Evolutionary conservation across 225 moss, liverwort and hornwort species (phyloP), one percentile per base, ranked within the genome.

Genomic region (Sphagnum contortum): DNA sequence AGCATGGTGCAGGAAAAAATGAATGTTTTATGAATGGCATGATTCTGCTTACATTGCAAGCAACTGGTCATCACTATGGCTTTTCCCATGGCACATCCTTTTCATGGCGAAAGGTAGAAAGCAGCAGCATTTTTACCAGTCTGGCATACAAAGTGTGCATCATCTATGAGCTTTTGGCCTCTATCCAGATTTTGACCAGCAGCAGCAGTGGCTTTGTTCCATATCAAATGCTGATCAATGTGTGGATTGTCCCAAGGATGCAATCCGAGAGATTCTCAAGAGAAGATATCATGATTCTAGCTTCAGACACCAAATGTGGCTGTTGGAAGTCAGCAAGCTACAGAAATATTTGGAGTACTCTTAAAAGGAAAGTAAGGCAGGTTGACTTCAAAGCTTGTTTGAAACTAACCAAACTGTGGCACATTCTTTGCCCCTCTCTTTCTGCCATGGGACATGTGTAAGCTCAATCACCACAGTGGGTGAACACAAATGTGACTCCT

Each of bases 1-100:
- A 80, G 80, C 76, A 73, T 76, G 77, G 61, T 74, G 81, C 77
- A 73, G 77, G 71, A 58, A 66, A 69, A 71, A 71, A 74, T 74
- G 81, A 74, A 77, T 68, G 74, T 74, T 48, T 12, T 77, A 77
- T 70, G 68, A 59, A 72, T 65, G 57, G 71, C 76, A 69, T 54
- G 74, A 68, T 73, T 73, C 68, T 81, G 73, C 74, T 71, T 71
- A 68, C 71, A 66, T 68, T 62, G 66, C 65, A 12, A 57, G 63
- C 64, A 71, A 74, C 74, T 61, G 55, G 69, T 49, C n/a, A 76
- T 59, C 81, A 77, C 68, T 63, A 71, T 68, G 68, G 71, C 73
- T 68, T 60, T 67, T 70, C 64, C 76, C 73, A 64, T 70, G 0
- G 52, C 52, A 68, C 72, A 80, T 76, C 73, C 76, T 65, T 73